phyloP scores from a whole-genome alignment of 2,329 filamentous ascomycete genomes.

The Acrodontium crateriforme region DNA sequence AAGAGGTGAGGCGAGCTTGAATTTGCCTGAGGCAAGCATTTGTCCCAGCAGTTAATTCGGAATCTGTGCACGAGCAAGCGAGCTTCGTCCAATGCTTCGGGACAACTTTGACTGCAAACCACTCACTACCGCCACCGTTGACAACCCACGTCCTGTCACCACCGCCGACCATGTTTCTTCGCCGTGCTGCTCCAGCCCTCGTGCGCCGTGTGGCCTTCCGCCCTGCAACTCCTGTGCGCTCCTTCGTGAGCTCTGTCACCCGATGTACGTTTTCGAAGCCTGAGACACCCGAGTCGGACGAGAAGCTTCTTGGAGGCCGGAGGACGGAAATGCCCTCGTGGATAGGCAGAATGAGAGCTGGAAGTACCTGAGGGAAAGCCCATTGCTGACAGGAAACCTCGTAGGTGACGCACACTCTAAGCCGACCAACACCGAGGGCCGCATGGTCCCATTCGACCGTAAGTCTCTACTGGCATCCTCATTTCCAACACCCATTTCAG shows the following conservation, averaged over 20 bases:
- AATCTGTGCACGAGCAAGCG: no score
- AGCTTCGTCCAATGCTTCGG: no score
- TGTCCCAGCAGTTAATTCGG: no score
- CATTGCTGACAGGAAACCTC: not conserved
- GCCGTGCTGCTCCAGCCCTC: constrained; percentile 36
- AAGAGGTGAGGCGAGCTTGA: no score
- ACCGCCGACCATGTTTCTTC: constrained; percentile 28
- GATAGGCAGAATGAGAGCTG: not conserved
- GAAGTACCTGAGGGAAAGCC: not conserved
- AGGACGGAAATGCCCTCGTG: no score
- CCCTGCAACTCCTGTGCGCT: constrained; percentile 26
- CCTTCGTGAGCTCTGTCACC: constrained; percentile 33
- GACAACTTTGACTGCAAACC: no score
- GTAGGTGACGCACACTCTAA: not conserved
- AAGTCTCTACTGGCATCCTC: not conserved
- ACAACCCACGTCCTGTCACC: constrained; percentile 5
- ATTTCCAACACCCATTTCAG: not conserved
- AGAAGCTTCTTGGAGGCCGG: no score
- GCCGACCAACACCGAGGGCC: not conserved
- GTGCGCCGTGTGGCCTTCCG: constrained; percentile 30
- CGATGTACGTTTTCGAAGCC: constrained; percentile 27
- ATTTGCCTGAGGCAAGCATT: no score
- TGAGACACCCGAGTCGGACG: constrained; percentile 1
- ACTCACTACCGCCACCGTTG: no score
- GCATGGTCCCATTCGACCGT: not conserved